Evolutionary conservation across 805 yeast species (phyloP).

Genomic region (Kluyveromyces siamensis): DNA sequence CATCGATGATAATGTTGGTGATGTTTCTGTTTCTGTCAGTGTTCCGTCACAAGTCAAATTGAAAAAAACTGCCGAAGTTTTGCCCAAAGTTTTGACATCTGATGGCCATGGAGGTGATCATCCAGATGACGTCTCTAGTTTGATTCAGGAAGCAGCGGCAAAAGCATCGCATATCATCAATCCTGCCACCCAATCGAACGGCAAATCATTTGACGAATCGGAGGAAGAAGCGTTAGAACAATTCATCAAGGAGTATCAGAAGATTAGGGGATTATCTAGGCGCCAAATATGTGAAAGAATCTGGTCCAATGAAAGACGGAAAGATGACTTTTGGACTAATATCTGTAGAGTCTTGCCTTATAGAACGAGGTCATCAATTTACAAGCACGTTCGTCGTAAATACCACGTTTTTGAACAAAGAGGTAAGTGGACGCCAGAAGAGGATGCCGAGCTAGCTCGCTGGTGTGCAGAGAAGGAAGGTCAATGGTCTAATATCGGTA

Average conservation of each 20-base stretch:
- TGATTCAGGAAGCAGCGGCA: constrained; percentile 36
- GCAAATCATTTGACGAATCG: constrained; percentile 24
- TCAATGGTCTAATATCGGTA: constrained; percentile 84
- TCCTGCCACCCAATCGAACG: constrained; percentile 25
- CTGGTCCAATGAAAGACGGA: constrained; percentile 78
- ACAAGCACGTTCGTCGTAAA: constrained; percentile 85
- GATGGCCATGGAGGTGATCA: constrained; percentile 1
- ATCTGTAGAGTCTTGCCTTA: constrained; percentile 72
- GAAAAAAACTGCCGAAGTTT: constrained; percentile 11
- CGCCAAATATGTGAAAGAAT: constrained; percentile 72
- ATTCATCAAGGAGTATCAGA: constrained; percentile 62
- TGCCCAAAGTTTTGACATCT: constrained; percentile 17
- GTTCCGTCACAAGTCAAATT: neutral
- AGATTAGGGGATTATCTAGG: constrained; percentile 50
- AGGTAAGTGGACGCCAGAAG: constrained; percentile 84
- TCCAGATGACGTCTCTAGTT: constrained; percentile 30
- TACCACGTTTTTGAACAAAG: constrained; percentile 82
- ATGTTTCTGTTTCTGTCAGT: constrained; percentile 4
- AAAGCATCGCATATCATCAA: constrained; percentile 32
- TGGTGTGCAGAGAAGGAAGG: constrained; percentile 63
- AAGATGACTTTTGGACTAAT: constrained; percentile 85
- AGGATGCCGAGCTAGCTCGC: constrained; percentile 58
- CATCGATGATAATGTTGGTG: constrained; percentile 8
- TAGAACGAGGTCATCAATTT: constrained; percentile 80
- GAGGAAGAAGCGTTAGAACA: constrained; percentile 71